phyloP scores from a whole-genome alignment of 805 yeast species.

The Saccharomycopsis olivae region DNA sequence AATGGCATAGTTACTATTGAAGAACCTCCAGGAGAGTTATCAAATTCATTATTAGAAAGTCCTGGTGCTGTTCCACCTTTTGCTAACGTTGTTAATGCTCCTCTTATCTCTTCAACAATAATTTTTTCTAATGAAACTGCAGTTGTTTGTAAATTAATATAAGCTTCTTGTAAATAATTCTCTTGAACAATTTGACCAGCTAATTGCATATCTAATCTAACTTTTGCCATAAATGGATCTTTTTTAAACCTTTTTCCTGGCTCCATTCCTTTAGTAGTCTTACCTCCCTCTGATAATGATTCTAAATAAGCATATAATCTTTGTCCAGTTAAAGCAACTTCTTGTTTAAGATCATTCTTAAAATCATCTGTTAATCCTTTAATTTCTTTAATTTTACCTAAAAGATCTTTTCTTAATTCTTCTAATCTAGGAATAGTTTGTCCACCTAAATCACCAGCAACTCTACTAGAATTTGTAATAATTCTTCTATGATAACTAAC shows the following conservation, averaged over 20 bases:
- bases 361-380: slow-evolving; percentile 45
- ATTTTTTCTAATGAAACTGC: slow-evolving; percentile 56
- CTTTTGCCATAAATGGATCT: slow-evolving; percentile 56
- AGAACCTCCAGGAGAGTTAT: no score
- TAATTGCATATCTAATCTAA: slow-evolving; percentile 54
- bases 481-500: no score
- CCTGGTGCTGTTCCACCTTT: no score
- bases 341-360: slow-evolving; percentile 47
- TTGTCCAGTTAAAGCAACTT: slow-evolving; percentile 54
- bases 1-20: no score
- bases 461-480: no score
- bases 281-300: slow-evolving; percentile 18
- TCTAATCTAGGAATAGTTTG: slow-evolving; percentile 31
- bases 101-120: slow-evolving; percentile 47
- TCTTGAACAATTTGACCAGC: slow-evolving; percentile 55
- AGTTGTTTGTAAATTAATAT: slow-evolving; percentile 51
- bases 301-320: slow-evolving; percentile 32
- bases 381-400: slow-evolving; percentile 42
- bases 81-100: no score
- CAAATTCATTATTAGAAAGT: slow-evolving; percentile 44
- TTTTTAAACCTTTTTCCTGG: slow-evolving; percentile 22
- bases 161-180: slow-evolving; percentile 55
- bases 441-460: no score
- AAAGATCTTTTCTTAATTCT: slow-evolving; percentile 20
- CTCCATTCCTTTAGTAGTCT: slow-evolving; percentile 10